A percentile compares a stretch with the other conserved stretches of the same genome.
Conservation (phyloP, 257 asterid genomes). For the Rehmannia glutinosa region DNA sequence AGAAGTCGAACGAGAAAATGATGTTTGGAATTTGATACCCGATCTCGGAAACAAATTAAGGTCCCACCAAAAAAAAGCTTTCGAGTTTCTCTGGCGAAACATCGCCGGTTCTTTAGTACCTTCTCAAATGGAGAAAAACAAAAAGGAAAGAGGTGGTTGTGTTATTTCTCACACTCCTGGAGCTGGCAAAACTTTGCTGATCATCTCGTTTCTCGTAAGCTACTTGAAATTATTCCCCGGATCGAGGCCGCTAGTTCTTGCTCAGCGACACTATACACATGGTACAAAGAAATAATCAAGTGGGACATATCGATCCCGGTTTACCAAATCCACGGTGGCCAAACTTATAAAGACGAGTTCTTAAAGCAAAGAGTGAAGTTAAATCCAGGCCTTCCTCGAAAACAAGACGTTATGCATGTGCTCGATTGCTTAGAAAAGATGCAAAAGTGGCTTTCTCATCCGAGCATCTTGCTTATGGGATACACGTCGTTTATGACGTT, state of each 20-base stretch:
- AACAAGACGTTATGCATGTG: slow-evolving; percentile 76
- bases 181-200: slow-evolving; percentile 77
- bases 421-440: slow-evolving; percentile 74
- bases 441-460: slow-evolving; percentile 79
- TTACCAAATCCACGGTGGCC: slow-evolving; percentile 80
- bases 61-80: slow-evolving; percentile 64
- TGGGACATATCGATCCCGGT: slow-evolving; percentile 81
- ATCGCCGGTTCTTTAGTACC: slow-evolving; percentile 70
- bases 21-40: slow-evolving; percentile 77
- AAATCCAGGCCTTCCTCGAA: slow-evolving; percentile 58
- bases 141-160: slow-evolving; percentile 68
- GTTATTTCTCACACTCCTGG: slow-evolving; percentile 87
- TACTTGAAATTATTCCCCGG: slow-evolving; percentile 75
- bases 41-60: slow-evolving; percentile 53
- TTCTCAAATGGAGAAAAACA: slow-evolving; percentile 42
- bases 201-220: slow-evolving; percentile 70
- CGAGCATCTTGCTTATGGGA: slow-evolving; percentile 80
- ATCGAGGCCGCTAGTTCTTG: slow-evolving; percentile 73
- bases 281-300: slow-evolving; percentile 82
- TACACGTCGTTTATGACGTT: slow-evolving; percentile 67
- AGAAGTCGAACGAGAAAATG: slow-evolving; percentile 4
- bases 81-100: slow-evolving; percentile 78
- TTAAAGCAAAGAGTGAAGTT: slow-evolving; percentile 54
- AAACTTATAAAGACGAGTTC: slow-evolving; percentile 71
- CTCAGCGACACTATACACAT: slow-evolving; percentile 75